phyloP scores from a whole-genome alignment of 495 filamentous ascomycete genomes.

The Lepidopterella palustris region DNA sequence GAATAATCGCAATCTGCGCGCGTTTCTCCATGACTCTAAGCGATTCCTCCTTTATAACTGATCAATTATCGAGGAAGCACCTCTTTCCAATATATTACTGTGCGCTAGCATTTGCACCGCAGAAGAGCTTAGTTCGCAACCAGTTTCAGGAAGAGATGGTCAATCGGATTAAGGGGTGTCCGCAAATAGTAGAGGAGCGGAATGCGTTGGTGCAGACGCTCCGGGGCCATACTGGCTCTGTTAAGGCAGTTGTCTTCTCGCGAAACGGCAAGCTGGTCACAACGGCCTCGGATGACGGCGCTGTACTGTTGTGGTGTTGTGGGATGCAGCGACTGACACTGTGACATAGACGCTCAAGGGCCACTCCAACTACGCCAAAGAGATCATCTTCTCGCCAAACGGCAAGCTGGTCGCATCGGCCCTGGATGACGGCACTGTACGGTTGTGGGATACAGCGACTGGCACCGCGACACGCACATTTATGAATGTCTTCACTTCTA shows the following conservation, averaged over 20 bases:
- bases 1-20: slow-evolving; percentile 16
- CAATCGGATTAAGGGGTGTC: not conserved
- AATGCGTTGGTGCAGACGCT: not conserved
- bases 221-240: not conserved
- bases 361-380: too few species aligned
- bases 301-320: not conserved
- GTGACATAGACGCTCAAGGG: not conserved
- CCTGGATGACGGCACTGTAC: too few species aligned
- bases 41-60: slow-evolving; percentile 32
- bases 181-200: not conserved
- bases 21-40: slow-evolving; percentile 36
- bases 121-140: slow-evolving; percentile 10
- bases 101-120: slow-evolving; percentile 36
- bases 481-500: too few species aligned
- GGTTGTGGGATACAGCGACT: too few species aligned
- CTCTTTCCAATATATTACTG: slow-evolving; percentile 32
- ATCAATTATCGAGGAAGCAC: slow-evolving; percentile 20
- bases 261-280: not conserved
- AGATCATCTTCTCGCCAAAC: too few species aligned
- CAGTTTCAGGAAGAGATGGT: not conserved
- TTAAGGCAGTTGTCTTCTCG: not conserved
- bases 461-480: too few species aligned
- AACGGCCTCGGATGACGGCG: too few species aligned
- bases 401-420: too few species aligned
- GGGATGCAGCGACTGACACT: not conserved